Conservation (phyloP, 352 stramenopile genomes). For the Halophytophthora batemanensis region DNA sequence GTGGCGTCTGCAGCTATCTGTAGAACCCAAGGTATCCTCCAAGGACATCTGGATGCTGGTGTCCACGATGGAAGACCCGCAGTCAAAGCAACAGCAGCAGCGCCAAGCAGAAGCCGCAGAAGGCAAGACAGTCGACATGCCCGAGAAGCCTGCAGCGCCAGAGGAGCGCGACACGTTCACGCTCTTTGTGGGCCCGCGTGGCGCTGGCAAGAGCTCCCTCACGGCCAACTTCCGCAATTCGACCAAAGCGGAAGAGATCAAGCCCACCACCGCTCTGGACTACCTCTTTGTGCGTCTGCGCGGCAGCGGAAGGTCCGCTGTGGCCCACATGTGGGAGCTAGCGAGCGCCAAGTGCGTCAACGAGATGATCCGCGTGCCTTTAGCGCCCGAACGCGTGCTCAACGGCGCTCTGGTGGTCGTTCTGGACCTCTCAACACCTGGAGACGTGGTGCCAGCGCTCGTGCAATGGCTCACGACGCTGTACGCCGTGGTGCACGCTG, state of each 20-base stretch:
- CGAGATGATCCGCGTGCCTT: conserved; percentile 84
- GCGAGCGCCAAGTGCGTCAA: conserved; percentile 71
- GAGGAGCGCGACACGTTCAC: conserved; percentile 76
- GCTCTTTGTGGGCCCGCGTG: conserved; percentile 60
- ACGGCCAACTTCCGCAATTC: conserved; percentile 64
- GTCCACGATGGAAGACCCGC: conserved; percentile 41
- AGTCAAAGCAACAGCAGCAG: conserved; percentile 21
- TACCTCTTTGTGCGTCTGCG: conserved; percentile 88
- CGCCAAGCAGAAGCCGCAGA: conserved; percentile 16
- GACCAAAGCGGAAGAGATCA: conserved; percentile 78
- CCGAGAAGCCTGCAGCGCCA: conserved; percentile 4
- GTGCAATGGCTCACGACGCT: conserved; percentile 75
- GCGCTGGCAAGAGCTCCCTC: conserved; percentile 82
- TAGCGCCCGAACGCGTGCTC: conserved; percentile 74
- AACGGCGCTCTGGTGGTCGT: conserved; percentile 76
- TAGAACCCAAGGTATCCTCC: conserved; percentile 15
- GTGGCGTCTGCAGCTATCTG: background rate
- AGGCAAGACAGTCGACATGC: conserved; percentile 18
- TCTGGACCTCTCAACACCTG: conserved; percentile 78
- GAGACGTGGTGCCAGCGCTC: conserved; percentile 74
- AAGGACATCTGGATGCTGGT: conserved; percentile 76
- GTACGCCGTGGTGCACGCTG: conserved; percentile 48
- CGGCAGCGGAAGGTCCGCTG: conserved; percentile 32
- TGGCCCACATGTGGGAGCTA: conserved; percentile 93
- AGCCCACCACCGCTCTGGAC: conserved; percentile 90